These are phyloP conservation scores for Brassica juncea DNA, from an alignment of 345 rosid species.

Conservation along the genomic window DNA sequence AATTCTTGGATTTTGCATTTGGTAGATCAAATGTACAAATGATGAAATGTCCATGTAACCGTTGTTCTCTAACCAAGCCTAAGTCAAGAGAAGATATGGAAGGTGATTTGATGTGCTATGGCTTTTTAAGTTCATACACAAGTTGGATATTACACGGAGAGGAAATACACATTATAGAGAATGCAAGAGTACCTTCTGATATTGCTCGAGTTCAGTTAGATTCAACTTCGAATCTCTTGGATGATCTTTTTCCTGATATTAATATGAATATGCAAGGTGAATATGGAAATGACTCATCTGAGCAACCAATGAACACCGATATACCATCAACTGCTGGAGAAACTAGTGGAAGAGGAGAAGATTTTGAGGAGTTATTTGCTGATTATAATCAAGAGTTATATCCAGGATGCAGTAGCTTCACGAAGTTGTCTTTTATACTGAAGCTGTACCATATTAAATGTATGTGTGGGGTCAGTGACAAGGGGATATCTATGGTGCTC, in stretches of 20 bases:
- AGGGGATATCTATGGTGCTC: constrained; percentile 2
- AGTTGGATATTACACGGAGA: not conserved
- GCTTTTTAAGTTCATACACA: too few species aligned
- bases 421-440: not conserved
- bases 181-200: not conserved
- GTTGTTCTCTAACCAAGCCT: not conserved
- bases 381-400: not conserved
- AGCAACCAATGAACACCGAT: not conserved
- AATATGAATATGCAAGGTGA: not conserved
- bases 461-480: not conserved
- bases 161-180: not conserved
- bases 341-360: not conserved
- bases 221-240: not conserved
- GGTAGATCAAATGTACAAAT: not conserved
- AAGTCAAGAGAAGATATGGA: too few species aligned
- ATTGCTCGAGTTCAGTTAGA: not conserved
- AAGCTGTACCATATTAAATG: not conserved
- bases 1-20: too few species aligned
- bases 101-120: too few species aligned
- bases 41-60: not conserved
- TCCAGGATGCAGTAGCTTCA: not conserved
- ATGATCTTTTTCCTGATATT: too few species aligned
- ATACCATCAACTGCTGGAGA: constrained; percentile 2
- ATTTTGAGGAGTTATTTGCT: constrained; percentile 1
- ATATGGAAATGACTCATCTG: not conserved